Evolutionary conservation across 2,329 filamentous ascomycete genomes (phyloP), one percentile per base, ranked within the genome.

Genomic region (Penicillium sp.): DNA sequence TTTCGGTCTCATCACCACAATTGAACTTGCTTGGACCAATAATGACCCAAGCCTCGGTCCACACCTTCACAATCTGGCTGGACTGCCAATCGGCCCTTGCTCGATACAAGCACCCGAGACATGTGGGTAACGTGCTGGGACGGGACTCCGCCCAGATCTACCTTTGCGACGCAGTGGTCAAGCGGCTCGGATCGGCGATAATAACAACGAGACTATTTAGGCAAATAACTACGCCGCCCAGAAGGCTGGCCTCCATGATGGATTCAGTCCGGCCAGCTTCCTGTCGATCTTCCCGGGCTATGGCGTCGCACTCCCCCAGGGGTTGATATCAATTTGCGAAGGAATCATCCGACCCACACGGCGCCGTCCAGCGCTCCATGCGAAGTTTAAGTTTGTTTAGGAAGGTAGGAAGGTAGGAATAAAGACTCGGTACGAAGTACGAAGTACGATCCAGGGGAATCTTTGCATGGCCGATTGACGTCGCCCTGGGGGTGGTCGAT

Each of bases 21-120:
- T n/a, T n/a, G n/a, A n/a, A n/a, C n/a, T n/a, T n/a, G n/a, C n/a
- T n/a, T n/a, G n/a, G n/a, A n/a, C n/a, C n/a, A n/a, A n/a, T n/a
- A n/a, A n/a, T n/a, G n/a, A n/a, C n/a, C n/a, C n/a, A n/a, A n/a
- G n/a, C n/a, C 18, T 43, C 43, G 4, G 57, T 57, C 21, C 63
- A 58, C 34, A 65, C 70, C 38, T 67, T 65, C 27, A 70, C 69
- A 45, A 60, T 72, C 33, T 56, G 72, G 20, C 51, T 73, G 8
- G 60, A 64, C 39, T 55, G 65, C 65, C 67, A 9, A 63, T 59
- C 7, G 55, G 62, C 4, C 41, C 60, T 27, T 57, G 62, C 39
- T 71, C 64, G 63, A 61, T 70, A 17, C 33, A 51, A 27, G 57
- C 57, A 14, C 55, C 56, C 0, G 49, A 50, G 15, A 33, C 40